A percentile compares a stretch with the other conserved stretches of the same genome.
Conservation (phyloP, 139 green algal species). For the Coelastrella sp. region DNA sequence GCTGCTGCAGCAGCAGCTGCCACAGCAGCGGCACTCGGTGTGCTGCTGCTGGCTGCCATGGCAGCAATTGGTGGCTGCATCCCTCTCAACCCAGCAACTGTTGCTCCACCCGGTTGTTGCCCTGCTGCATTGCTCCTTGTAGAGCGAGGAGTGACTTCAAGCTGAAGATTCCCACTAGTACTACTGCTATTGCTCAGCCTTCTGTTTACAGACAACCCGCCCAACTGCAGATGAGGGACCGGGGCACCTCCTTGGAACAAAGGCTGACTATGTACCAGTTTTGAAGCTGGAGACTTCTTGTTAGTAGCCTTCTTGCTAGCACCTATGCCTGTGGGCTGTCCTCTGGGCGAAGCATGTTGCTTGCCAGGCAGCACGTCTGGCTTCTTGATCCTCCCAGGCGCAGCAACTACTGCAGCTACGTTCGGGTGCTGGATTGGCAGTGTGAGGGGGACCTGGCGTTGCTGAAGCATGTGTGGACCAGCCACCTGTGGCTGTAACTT, state of each 20-base stretch:
- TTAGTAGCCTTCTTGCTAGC: not conserved
- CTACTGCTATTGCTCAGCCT: constrained; percentile 33
- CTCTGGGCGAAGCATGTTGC: not conserved
- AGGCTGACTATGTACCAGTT: not conserved
- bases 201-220: not conserved
- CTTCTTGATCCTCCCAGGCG: not conserved
- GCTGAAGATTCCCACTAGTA: constrained; percentile 27
- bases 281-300: not conserved
- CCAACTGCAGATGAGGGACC: constrained; percentile 58
- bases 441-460: not conserved
- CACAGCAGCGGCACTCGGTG: constrained; percentile 20
- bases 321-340: not conserved
- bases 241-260: constrained; percentile 40
- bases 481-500: constrained; percentile 16
- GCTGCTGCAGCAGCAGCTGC: constrained; percentile 31
- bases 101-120: not conserved
- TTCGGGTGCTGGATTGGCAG: not conserved
- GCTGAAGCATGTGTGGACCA: too few relatives aligned
- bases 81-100: too few relatives aligned
- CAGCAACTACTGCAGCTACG: not conserved
- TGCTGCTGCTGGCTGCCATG: not conserved
- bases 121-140: constrained; percentile 5
- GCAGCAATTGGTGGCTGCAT: too few relatives aligned
- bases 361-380: too few relatives aligned
- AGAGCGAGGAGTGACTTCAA: constrained; percentile 18